Conservation (phyloP, 345 rosid species). For the rapeseed (Brassica napus) region DNA sequence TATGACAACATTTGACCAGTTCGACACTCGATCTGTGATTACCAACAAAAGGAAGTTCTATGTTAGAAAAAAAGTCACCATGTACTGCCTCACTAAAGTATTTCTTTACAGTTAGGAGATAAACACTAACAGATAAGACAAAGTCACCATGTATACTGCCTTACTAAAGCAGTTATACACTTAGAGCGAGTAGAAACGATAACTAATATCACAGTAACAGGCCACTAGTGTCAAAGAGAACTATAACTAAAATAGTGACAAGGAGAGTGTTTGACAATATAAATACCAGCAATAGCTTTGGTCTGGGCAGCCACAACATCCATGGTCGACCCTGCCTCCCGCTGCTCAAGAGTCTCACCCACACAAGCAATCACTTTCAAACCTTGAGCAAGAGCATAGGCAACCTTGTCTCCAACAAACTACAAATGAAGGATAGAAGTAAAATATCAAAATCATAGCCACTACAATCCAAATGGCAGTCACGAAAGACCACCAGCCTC, state of each 20-base stretch:
- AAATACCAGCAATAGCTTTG: conserved; percentile 84
- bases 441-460: background rate
- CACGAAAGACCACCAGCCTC: conserved; percentile 49
- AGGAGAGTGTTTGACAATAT: background rate
- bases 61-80: background rate
- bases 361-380: conserved; percentile 93
- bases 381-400: conserved; percentile 89
- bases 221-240: background rate
- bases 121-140: background rate
- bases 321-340: conserved; percentile 81
- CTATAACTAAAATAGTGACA: background rate
- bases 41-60: background rate
- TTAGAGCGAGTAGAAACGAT: background rate
- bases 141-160: background rate
- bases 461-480: too few species aligned
- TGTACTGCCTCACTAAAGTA: background rate
- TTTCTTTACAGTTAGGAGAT: background rate
- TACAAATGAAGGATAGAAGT: conserved; percentile 32
- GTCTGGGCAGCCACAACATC: conserved; percentile 91
- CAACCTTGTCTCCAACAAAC: conserved; percentile 92
- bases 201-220: background rate
- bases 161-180: background rate
- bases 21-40: conserved; percentile 53
- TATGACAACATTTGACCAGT: conserved; percentile 75
- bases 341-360: conserved; percentile 91